Conservation (phyloP, 2,329 filamentous ascomycete species). For the Botrytis aclada region DNA sequence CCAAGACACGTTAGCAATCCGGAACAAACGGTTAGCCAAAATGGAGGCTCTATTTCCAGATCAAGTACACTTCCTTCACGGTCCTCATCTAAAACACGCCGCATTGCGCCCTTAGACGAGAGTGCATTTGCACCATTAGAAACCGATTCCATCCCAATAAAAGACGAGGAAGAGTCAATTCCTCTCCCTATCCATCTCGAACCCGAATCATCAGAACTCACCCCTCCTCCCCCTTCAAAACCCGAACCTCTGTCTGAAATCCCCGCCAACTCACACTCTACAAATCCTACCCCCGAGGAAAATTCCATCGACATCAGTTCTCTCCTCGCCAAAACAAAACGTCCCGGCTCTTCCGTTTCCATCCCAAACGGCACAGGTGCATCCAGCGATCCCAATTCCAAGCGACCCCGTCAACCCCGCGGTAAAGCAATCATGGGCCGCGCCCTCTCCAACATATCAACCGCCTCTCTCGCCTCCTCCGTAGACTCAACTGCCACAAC, state of each 20-base stretch:
- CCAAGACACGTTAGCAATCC: background rate
- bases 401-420: conserved; percentile 28
- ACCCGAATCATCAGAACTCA: conserved; percentile 21
- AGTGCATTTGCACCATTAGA: conserved; percentile 27
- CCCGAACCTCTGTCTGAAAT: conserved; percentile 10
- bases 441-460: conserved; percentile 56
- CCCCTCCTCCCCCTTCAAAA: conserved; percentile 12
- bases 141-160: conserved; percentile 16
- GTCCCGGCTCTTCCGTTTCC: conserved; percentile 22
- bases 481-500: conserved; percentile 41
- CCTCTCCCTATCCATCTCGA: conserved; percentile 5
- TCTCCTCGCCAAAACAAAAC: conserved; percentile 36
- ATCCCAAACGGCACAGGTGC: background rate
- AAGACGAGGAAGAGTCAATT: conserved; percentile 20
- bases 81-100: conserved; percentile 16
- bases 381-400: conserved; percentile 29
- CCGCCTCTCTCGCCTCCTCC: conserved; percentile 42
- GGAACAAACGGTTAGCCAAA: background rate
- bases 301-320: conserved; percentile 29
- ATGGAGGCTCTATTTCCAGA: conserved; percentile 7
- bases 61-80: conserved; percentile 23
- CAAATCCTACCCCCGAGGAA: conserved; percentile 18
- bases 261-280: conserved; percentile 9
- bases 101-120: conserved; percentile 24
- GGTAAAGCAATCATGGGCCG: conserved; percentile 49